Base-by-base conservation (phyloP, 129 eudicot genomes). In the Pittosporum tobira region DNA sequence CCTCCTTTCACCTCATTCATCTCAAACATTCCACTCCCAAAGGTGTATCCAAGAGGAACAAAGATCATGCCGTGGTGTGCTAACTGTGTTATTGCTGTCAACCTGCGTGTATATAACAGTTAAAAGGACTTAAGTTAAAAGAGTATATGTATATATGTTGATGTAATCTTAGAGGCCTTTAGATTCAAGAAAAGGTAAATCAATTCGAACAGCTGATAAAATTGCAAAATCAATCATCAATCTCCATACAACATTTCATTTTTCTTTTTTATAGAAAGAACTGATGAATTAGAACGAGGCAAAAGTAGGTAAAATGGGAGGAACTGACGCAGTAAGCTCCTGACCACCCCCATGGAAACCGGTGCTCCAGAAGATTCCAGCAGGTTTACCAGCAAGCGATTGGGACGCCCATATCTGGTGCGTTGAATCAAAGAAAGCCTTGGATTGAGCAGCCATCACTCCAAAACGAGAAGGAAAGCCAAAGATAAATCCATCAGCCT, bases 311-410 rank as follows among this genome's bases (percentile, higher is more conserved):
- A 56, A n/a, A n/a, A n/a, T n/a, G n/a, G n/a, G n/a, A n/a, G 23
- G 56, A 60, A 61, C 84, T 76, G 67, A 86, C 95, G 90, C 95
- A 8, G 84, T 86, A 59, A 82, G 87, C 46, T 86, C 95, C 48
- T 86, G 95, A 16, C 95, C 95, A 27, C 96, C 96, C 7, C 94
- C 94, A 77, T 88, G 89, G 68, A 79, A 88, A 12, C 96, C 96
- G 7, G 96, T 88, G 70, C 96, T 88, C 94, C 96, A 88, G 68
- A 88, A 88, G 56, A 88, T 65, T n/a, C 96, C 96, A 18, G 96
- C 96, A 16, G 96, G 96, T 64, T 88, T 88, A 44, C 96, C 96
- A 37, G 96, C 96, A 36, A 88, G 94, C 7, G 84, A 76, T 69
- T 84, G 96, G 51, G 77, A 57, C 37, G 71, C 76, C 87, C 89